Base-by-base conservation (phyloP, 176 grass and related monocot species). In the Ensete glaucum region DNA sequence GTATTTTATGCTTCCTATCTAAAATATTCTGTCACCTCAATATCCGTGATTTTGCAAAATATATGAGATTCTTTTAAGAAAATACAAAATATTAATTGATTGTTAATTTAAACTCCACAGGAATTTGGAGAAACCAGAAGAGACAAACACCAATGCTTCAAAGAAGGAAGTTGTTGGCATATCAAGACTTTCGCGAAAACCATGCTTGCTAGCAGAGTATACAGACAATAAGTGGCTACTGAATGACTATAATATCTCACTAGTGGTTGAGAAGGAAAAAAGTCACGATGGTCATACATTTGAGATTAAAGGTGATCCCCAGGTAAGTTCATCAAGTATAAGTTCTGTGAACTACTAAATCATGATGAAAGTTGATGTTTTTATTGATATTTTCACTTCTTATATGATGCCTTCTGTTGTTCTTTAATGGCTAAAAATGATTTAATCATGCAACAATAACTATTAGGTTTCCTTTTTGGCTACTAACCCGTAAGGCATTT, bases 211-310 rank as follows among this genome's bases (percentile, higher is more conserved):
- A 69, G 95, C 90, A 83, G 86, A 91, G 73, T 86, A 88, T 49
- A 73, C 53, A 16, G 86, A 93, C 50, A 87, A 81, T 34, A 87
- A 87, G 57, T 98, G 90, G 95, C 81, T 50, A 51, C 76, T 98
- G 75, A 89, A 64, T 67, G 64, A 24, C 66, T 89, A 80, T 50
- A 85, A 74, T 53, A 53, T 93, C 72, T 91, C 75, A 43, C 74
- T 90, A n/a, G 55, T 23, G 11, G 55, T 69, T 78, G 86, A 88
- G 19, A 77, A 81, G 19, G 79, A 71, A 75, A 57, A 77, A 9
- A 77, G 13, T 73, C 71, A 81, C 75, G 80, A 93, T 89, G 82
- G 78, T 20, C 83, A 68, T 54, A 76, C 82, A 25, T 84, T 90
- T n/a, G 69, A 89, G 43, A 73, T 98, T 56, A 80, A 82, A 89